phyloP scores from a whole-genome alignment of 345 rosid species.

The Hibiscus trionum region DNA sequence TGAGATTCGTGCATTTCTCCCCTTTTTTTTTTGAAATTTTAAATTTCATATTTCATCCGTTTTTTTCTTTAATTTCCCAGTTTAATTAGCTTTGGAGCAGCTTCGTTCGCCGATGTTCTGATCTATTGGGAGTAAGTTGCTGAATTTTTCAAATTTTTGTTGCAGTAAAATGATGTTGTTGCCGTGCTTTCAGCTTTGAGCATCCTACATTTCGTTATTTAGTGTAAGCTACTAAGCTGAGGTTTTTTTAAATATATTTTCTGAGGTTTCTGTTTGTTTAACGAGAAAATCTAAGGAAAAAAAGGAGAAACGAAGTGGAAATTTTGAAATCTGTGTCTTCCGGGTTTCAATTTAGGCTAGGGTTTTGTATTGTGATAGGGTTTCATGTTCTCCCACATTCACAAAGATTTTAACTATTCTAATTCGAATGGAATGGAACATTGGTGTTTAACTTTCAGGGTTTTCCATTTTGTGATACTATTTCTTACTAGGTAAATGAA shows the following conservation, averaged over 20 bases:
- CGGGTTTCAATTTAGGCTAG: background rate
- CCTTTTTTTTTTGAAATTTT: too few relatives aligned
- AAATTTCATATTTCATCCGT: too few relatives aligned
- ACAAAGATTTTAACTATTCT: background rate
- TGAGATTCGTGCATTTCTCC: conserved; percentile 14
- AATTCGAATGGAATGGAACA: background rate
- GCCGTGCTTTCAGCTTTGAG: background rate
- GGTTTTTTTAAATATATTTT: background rate
- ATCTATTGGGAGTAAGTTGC: background rate
- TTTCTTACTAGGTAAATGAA: background rate
- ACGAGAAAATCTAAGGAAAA: background rate
- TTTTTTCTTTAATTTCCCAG: too few relatives aligned
- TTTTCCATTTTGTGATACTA: background rate
- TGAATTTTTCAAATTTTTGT: background rate
- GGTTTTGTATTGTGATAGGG: background rate
- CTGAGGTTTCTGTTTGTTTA: background rate
- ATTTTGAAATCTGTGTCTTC: background rate
- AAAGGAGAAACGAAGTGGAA: background rate
- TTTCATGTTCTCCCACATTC: background rate
- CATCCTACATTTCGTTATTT: background rate
- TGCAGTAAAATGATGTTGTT: background rate
- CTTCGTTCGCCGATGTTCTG: background rate
- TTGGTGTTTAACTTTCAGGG: background rate
- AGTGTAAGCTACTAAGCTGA: background rate
- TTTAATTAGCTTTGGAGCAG: background rate